Conservation (phyloP, 1,139 yeast genomes). For the Protomyces inouyei region DNA sequence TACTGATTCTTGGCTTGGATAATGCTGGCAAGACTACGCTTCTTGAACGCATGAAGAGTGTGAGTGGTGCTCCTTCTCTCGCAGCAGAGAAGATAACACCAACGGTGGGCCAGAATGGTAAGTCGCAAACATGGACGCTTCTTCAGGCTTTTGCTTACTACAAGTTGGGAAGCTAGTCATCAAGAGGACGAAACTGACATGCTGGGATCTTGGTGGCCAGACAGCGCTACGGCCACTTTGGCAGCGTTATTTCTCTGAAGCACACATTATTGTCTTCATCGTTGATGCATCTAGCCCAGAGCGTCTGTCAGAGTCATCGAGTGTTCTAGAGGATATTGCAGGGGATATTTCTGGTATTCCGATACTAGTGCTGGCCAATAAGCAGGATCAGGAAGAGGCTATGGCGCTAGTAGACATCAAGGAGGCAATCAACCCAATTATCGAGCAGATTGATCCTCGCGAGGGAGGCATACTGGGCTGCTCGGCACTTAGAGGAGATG, state of each 20-base stretch:
- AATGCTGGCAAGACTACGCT: constrained; percentile 83
- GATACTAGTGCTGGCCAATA: constrained; percentile 87
- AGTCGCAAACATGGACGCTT: background rate
- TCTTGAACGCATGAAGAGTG: constrained; percentile 6
- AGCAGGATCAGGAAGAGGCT: constrained; percentile 83
- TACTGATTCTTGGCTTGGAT: constrained; percentile 82
- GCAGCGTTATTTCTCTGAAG: constrained; percentile 76
- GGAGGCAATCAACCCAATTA: constrained; percentile 71
- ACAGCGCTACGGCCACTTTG: constrained; percentile 74
- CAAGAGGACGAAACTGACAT: constrained; percentile 46
- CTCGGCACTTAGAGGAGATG: constrained; percentile 81
- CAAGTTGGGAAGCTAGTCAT: constrained; percentile 49
- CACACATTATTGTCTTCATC: constrained; percentile 88
- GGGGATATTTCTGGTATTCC: constrained; percentile 63
- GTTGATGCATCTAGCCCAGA: constrained; percentile 86
- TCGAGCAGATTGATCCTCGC: constrained; percentile 79
- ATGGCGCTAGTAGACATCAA: constrained; percentile 74
- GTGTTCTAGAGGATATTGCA: constrained; percentile 50
- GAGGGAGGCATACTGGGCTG: constrained; percentile 87
- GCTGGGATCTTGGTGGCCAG: constrained; percentile 98
- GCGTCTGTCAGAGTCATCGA: constrained; percentile 70
- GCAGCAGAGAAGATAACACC: constrained; percentile 40
- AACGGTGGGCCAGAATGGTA: constrained; percentile 62
- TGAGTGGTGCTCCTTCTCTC: background rate
- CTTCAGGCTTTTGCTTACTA: background rate